Conservation (phyloP, 306 rosid genomes). For the Malus orientalis region DNA sequence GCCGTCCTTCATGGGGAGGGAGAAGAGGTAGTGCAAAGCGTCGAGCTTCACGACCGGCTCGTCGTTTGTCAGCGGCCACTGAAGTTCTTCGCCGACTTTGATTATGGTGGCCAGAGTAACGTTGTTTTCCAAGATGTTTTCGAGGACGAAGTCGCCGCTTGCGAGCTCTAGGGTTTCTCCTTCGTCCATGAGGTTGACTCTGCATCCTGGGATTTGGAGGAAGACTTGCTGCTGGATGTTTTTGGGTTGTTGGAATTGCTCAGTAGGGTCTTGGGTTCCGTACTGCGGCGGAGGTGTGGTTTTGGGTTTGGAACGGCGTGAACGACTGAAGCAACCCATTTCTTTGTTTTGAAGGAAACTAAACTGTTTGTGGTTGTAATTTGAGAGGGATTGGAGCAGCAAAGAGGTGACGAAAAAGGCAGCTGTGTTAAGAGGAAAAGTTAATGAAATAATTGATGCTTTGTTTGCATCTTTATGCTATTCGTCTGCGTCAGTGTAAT, state of each 20-base stretch:
- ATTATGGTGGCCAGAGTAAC: slow-evolving; percentile 67
- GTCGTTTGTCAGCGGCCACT: slow-evolving; percentile 95
- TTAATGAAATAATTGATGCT: slow-evolving; percentile 9
- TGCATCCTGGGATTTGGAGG: slow-evolving; percentile 57
- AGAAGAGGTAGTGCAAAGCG: slow-evolving; percentile 58
- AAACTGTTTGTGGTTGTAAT: neutral
- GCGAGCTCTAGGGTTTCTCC: slow-evolving; percentile 69
- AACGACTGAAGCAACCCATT: slow-evolving; percentile 64
- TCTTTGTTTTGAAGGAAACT: neutral
- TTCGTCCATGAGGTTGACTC: slow-evolving; percentile 67
- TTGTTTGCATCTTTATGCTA: slow-evolving; percentile 44
- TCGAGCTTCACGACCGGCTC: slow-evolving; percentile 87
- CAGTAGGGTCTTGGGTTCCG: neutral
- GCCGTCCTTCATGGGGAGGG: slow-evolving; percentile 69
- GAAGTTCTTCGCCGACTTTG: slow-evolving; percentile 61
- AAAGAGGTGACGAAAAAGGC: neutral
- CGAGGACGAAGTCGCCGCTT: slow-evolving; percentile 58
- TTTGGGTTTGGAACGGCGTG: slow-evolving; percentile 36
- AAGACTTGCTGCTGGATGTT: slow-evolving; percentile 44
- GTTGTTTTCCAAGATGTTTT: slow-evolving; percentile 45
- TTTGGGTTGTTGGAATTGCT: slow-evolving; percentile 15
- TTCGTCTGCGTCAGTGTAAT: slow-evolving; percentile 16
- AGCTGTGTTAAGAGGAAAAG: neutral
- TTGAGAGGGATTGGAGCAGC: neutral
- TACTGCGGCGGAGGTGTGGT: slow-evolving; percentile 11